Conservation (phyloP, 352 stramenopile species). For the Phytophthora sp. region DNA sequence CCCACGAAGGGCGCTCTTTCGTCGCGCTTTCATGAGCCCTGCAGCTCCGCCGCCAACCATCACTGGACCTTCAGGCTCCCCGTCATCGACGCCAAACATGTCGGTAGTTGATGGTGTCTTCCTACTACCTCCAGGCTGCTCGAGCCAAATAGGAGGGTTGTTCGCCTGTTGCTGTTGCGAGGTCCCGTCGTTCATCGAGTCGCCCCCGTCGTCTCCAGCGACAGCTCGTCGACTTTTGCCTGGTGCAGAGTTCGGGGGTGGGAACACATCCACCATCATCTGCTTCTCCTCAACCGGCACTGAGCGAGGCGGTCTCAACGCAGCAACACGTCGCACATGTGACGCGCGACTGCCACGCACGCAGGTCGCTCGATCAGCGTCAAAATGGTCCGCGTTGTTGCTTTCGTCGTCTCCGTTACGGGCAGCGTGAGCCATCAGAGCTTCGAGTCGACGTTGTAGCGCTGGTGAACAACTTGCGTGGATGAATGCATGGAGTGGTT, state of each 20-base stretch:
- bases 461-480: slow-evolving; percentile 62
- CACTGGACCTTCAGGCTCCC: slow-evolving; percentile 35
- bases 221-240: slow-evolving; percentile 54
- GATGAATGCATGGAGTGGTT: slow-evolving; percentile 57
- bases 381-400: slow-evolving; percentile 66
- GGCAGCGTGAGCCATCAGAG: slow-evolving; percentile 41
- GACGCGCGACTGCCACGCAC: slow-evolving; percentile 75
- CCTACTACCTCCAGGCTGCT: slow-evolving; percentile 33
- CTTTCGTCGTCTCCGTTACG: slow-evolving; percentile 42
- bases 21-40: slow-evolving; percentile 72
- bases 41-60: slow-evolving; percentile 59
- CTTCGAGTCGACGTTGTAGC: slow-evolving; percentile 61
- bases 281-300: slow-evolving; percentile 74
- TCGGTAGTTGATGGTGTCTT: slow-evolving; percentile 25
- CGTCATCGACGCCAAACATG: slow-evolving; percentile 35
- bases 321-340: slow-evolving; percentile 74
- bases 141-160: slow-evolving; percentile 65
- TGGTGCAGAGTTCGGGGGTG: slow-evolving; percentile 69
- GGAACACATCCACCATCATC: slow-evolving; percentile 67
- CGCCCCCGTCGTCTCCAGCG: slow-evolving; percentile 25
- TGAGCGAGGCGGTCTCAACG: slow-evolving; percentile 63
- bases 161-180: slow-evolving; percentile 34
- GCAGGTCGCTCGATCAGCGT: slow-evolving; percentile 56
- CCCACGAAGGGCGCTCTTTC: slow-evolving; percentile 56
- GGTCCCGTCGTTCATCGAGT: slow-evolving; percentile 47